Base-by-base conservation (phyloP, 1,139 yeast genomes). In the Wickerhamomyces sp. region DNA sequence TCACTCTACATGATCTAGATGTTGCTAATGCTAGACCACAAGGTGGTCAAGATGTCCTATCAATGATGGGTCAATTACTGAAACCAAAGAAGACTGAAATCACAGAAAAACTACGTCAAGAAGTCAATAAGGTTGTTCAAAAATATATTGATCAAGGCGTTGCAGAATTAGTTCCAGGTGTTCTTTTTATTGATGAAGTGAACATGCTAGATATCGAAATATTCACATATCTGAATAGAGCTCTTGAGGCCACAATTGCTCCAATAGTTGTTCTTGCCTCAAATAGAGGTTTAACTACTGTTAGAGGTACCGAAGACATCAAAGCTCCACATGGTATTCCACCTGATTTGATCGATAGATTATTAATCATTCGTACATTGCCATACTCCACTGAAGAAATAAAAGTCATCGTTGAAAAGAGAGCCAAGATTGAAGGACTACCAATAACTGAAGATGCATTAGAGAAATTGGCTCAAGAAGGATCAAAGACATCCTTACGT, bases 51-150 rank as follows among this genome's bases (percentile, higher is more conserved):
- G 99, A 93, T 63, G 95, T 94, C 43, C 77, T 93, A 63, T 89
- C 97, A 9, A 89, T 94, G 96, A 93, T 93, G 99, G 98, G 98
- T 39, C 99, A 93, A 70, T 73, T 93, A 54, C 76, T 93, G 73
- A 93, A 91, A 70, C 98, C 98, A 46, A 84, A 87, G 59, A 93
- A 93, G 71, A 93, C 99, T n/a, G 99, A 93, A 68, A 93, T 93
- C 61, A 94, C 99, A 39, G 99, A 93, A 61, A 93, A 94, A 66
- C 77, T 93, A 63, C 81, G 99, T 65, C 72, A 76, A 38, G 99
- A 93, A 69, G 96, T 93, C 55, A 91, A 93, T 71, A 90, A 88
- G 68, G 96, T 93, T 48, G 99, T 93, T 37, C 88, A 94, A 54
- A 89, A 90, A 65, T 93, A 93, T 68, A 91, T 93, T 49, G 97